Base-by-base conservation (phyloP, 352 stramenopile genomes). In the Phytophthora citricola region DNA sequence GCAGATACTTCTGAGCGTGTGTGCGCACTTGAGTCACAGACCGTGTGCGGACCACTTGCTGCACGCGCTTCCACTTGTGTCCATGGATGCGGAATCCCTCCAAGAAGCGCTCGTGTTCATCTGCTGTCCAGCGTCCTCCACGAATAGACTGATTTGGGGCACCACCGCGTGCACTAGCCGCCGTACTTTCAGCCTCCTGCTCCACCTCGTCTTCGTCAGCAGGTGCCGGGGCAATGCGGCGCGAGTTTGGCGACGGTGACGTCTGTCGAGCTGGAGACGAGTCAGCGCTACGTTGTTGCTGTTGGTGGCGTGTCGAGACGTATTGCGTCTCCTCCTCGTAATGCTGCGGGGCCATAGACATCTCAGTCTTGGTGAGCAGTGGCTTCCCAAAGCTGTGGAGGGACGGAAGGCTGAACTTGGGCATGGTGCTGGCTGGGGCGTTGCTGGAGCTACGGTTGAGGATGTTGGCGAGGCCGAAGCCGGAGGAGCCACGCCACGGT, bases 31-130 rank as follows among this genome's bases (percentile, higher is more conserved):
- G 89, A 0, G 89, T 96, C 15, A 96, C 89, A 0, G 89, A 95
- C n/a, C 89, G 79, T 31, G 86, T 94, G 63, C 87, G 85, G 4
- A 96, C 89, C 10, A 96, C 87, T 55, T 95, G 87, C 60, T 96
- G 89, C 48, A 96, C 89, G 34, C 89, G 87, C 70, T 96, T 96
- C 89, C 89, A 96, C 74, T 96, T 95, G 78, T 96, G 87, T 20
- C 89, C 89, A 46, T 95, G 86, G 62, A 94, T 87, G 56, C 83
- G 83, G 64, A 96, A 96, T 31, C 89, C 89, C 22, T 88, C 79
- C 8, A 96, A 63, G 58, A 96, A 96, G 3, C 89, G 87, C 41
- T 96, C 87, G 59, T 96, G 87, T 59, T 96, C 89, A 31, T 96
- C 87, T 0, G 83, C 83, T 1, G 84, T 94, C 89, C 89, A 96